Conservation (phyloP, 1,139 yeast species). For the Suhomyces panamericanus region DNA sequence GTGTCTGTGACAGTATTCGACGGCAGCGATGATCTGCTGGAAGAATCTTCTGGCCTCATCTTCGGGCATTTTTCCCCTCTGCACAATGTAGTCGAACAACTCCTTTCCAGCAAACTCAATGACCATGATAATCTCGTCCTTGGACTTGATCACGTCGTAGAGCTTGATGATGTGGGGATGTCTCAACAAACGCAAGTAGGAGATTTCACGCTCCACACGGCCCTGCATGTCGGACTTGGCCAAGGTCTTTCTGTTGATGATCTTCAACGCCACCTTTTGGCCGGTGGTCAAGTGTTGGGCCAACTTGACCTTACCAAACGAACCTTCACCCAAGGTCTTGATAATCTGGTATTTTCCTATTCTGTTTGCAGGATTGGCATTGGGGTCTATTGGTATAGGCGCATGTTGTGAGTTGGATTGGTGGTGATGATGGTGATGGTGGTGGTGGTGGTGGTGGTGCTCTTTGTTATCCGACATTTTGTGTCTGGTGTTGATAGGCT, state of each 20-base stretch:
- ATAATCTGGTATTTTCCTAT: conserved; percentile 94
- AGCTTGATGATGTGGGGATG: conserved; percentile 97
- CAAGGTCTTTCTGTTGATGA: conserved; percentile 88
- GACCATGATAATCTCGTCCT: conserved; percentile 96
- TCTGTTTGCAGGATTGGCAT: conserved; percentile 45
- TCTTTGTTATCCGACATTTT: conserved; percentile 11
- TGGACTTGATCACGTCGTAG: conserved; percentile 93
- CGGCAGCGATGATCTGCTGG: conserved; percentile 97
- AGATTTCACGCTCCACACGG: conserved; percentile 90
- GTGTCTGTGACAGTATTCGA: conserved; percentile 96
- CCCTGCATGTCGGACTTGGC: conserved; percentile 99
- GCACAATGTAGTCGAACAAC: conserved; percentile 93
- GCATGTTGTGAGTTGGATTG: conserved; percentile 9
- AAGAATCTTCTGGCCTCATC: conserved; percentile 92
- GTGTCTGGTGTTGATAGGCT: background rate
- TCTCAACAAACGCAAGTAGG: conserved; percentile 81
- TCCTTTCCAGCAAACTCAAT: conserved; percentile 97
- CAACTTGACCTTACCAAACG: conserved; percentile 94
- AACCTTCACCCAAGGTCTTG: conserved; percentile 94
- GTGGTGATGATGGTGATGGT: conserved; percentile 19
- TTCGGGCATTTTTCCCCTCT: conserved; percentile 92
- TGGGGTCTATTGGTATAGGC: conserved; percentile 26
- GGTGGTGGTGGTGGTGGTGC: conserved; percentile 9
- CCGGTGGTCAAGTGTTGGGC: conserved; percentile 94
- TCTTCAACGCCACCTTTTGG: conserved; percentile 90